Conservation (phyloP, 495 filamentous ascomycete genomes). For the Chaetomium cochliodes region DNA sequence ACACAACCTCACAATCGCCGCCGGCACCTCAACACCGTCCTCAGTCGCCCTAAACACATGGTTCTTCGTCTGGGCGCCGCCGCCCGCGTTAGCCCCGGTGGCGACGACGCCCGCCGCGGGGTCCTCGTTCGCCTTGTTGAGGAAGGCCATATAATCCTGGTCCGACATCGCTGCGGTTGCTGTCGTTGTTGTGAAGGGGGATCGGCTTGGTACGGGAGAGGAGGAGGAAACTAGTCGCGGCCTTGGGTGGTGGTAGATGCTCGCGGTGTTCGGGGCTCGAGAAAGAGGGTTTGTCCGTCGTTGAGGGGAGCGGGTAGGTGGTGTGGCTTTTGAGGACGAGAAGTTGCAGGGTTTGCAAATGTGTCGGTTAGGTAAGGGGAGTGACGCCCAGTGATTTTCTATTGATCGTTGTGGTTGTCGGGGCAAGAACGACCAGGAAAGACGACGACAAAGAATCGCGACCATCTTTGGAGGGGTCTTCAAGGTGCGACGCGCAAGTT, state of each 20-base stretch:
- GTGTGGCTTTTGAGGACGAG: background rate
- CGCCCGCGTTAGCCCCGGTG: conserved; percentile 7
- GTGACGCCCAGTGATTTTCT: background rate
- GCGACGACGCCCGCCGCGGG: conserved; percentile 47
- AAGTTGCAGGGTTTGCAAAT: background rate
- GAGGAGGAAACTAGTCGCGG: too few relatives aligned
- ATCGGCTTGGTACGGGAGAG: background rate
- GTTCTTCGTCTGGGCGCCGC: background rate
- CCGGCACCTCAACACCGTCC: conserved; percentile 53
- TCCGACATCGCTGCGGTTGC: conserved; percentile 49
- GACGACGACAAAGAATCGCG: conserved; percentile 3
- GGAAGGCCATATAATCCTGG: conserved; percentile 74
- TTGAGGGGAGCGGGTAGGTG: background rate
- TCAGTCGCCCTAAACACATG: conserved; percentile 52
- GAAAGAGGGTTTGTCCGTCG: background rate
- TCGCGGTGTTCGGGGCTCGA: background rate
- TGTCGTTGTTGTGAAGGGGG: conserved; percentile 6
- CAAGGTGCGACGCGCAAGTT: background rate
- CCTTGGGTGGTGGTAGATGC: background rate
- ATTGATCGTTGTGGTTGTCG: background rate
- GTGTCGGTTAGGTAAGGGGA: background rate
- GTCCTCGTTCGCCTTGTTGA: conserved; percentile 79
- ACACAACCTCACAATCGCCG: conserved; percentile 48
- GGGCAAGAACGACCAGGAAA: background rate
- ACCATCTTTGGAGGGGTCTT: conserved; percentile 16